These are phyloP conservation scores for Echinosphaeria canescens DNA, from an alignment of 2,329 filamentous ascomycete species.

Conservation along the genomic window DNA sequence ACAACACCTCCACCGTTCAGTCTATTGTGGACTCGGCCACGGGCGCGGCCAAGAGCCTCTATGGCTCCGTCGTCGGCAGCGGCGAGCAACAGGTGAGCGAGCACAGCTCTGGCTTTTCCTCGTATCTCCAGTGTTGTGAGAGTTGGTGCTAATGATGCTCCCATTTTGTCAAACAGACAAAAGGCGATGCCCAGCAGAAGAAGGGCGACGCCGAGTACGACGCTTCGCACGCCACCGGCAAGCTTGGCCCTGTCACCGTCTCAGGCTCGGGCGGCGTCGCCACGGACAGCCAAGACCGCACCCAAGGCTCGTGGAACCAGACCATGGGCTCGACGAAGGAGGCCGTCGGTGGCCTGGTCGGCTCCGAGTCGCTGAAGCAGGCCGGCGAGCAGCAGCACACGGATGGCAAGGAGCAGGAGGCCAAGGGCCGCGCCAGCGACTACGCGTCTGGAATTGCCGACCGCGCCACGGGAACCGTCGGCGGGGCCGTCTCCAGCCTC, in stretches of 20 bases:
- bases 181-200: constrained; percentile 43
- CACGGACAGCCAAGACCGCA: constrained; percentile 51
- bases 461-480: constrained; percentile 50
- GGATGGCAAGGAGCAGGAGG: constrained; percentile 63
- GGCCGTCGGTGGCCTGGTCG: constrained; percentile 50
- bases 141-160: too few relatives aligned
- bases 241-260: constrained; percentile 50
- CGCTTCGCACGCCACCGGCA: constrained; percentile 52
- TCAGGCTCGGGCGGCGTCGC: constrained; percentile 48
- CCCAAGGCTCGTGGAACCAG: constrained; percentile 64
- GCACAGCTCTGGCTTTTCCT: constrained; percentile 12
- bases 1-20: constrained; percentile 52
- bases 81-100: constrained; percentile 38
- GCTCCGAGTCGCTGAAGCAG: constrained; percentile 54
- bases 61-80: constrained; percentile 57
- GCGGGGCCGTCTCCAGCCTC: constrained; percentile 46
- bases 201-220: constrained; percentile 46
- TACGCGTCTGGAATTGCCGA: constrained; percentile 42
- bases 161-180: too few relatives aligned
- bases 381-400: constrained; percentile 59
- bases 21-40: constrained; percentile 54
- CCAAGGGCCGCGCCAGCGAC: constrained; percentile 62
- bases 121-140: constrained; percentile 3
- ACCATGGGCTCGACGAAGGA: constrained; percentile 78
- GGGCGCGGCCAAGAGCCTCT: constrained; percentile 47